Conservation (phyloP, 2,329 filamentous ascomycete species). For the Camptophora hylomeconis region DNA sequence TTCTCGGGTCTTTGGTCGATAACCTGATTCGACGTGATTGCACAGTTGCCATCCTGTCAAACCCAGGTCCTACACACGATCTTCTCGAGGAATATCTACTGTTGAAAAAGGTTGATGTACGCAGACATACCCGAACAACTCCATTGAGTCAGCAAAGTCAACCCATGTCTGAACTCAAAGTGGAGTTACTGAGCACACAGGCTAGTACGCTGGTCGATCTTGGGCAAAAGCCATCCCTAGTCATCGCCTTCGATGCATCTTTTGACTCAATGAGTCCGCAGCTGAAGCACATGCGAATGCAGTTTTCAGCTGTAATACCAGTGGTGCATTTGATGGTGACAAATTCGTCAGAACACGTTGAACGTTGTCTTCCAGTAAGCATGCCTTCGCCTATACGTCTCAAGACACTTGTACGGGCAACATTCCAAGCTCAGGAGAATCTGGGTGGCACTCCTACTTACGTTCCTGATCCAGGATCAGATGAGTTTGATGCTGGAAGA, state of each 20-base stretch:
- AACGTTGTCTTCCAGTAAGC: slow-evolving; percentile 26
- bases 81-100: slow-evolving; percentile 30
- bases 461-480: slow-evolving; percentile 11
- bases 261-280: slow-evolving; percentile 27
- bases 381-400: slow-evolving; percentile 13
- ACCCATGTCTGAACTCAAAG: slow-evolving; percentile 20
- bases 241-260: slow-evolving; percentile 31
- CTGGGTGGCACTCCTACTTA: slow-evolving; percentile 13
- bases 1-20: slow-evolving; percentile 30
- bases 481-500: slow-evolving; percentile 12
- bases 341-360: slow-evolving; percentile 35
- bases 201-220: slow-evolving; percentile 24
- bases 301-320: slow-evolving; percentile 26
- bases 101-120: slow-evolving; percentile 25
- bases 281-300: slow-evolving; percentile 25
- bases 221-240: slow-evolving; percentile 21
- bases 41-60: slow-evolving; percentile 28
- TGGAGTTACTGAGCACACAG: slow-evolving; percentile 23
- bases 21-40: slow-evolving; percentile 22
- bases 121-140: slow-evolving; percentile 16
- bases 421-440: slow-evolving; percentile 12
- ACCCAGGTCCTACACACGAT: slow-evolving; percentile 23
- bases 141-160: slow-evolving; percentile 6
- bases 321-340: slow-evolving; percentile 31
- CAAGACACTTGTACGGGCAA: slow-evolving; percentile 14